phyloP scores from a whole-genome alignment of 345 rosid genomes.

The Litchi chinensis region DNA sequence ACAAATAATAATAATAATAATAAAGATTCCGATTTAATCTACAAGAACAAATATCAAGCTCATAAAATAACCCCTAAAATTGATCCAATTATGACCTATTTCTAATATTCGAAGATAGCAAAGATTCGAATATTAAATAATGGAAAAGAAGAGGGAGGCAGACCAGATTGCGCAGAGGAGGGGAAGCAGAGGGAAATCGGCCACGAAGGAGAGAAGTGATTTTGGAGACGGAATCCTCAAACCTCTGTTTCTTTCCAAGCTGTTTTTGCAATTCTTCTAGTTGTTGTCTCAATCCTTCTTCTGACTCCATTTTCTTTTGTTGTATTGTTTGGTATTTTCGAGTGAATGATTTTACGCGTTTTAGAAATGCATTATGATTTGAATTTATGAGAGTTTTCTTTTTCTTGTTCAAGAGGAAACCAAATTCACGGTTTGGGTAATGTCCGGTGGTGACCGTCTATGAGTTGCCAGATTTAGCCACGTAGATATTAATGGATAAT shows the following conservation, averaged over 20 bases:
- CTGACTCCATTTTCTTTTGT: slow-evolving; percentile 31
- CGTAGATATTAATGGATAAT: neutral
- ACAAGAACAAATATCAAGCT: too few relatives aligned
- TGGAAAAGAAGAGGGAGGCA: neutral
- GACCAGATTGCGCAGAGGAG: slow-evolving; percentile 65
- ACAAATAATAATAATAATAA: too few relatives aligned
- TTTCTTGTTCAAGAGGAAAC: slow-evolving; percentile 32
- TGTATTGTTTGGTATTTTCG: neutral
- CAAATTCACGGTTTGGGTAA: neutral
- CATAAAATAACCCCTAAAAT: neutral
- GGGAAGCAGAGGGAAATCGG: slow-evolving; percentile 61
- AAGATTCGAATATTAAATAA: neutral
- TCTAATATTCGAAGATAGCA: neutral
- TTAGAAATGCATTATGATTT: neutral
- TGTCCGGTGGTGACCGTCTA: too few relatives aligned
- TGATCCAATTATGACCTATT: neutral
- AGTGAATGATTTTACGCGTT: neutral
- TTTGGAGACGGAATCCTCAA: slow-evolving; percentile 75
- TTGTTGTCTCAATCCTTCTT: slow-evolving; percentile 56
- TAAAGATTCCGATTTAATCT: too few relatives aligned
- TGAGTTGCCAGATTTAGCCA: neutral
- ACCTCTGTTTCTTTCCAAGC: slow-evolving; percentile 74
- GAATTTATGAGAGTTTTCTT: neutral
- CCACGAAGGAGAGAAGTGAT: slow-evolving; percentile 54
- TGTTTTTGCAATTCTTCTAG: slow-evolving; percentile 78